Evolutionary conservation across 75 land plant species (phyloP).

Genomic region (Pinus albicaulis): DNA sequence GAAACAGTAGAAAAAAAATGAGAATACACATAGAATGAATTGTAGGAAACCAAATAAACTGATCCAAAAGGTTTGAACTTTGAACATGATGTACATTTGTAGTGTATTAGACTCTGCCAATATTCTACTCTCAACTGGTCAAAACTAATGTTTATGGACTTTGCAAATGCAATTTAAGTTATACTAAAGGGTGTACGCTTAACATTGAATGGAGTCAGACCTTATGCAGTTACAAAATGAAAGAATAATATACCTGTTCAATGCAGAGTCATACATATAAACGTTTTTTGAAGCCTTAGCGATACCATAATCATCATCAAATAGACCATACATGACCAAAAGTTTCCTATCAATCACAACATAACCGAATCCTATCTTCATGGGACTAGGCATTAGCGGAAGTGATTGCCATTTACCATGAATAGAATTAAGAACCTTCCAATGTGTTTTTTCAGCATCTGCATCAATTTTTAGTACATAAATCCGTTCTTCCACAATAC

Average conservation of each 20-base stretch:
- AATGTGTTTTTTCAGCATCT: conserved; percentile 34
- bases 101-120: too few species aligned
- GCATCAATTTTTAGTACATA: conserved; percentile 47
- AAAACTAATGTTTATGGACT: too few species aligned
- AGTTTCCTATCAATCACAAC: conserved; percentile 66
- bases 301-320: conserved; percentile 23
- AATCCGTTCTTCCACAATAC: conserved; percentile 64
- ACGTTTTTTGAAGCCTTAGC: conserved; percentile 46
- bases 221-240: not conserved
- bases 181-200: too few species aligned
- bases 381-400: conserved; percentile 73
- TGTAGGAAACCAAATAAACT: too few species aligned
- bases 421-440: conserved; percentile 47
- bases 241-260: conserved; percentile 48
- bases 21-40: too few species aligned
- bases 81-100: too few species aligned
- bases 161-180: too few species aligned
- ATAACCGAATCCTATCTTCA: conserved; percentile 48
- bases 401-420: conserved; percentile 24
- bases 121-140: too few species aligned
- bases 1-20: too few species aligned
- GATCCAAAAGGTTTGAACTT: too few species aligned
- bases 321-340: conserved; percentile 57
- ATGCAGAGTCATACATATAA: conserved; percentile 65
- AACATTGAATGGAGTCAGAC: too few species aligned